These are phyloP conservation scores for Scheffersomyces coipomensis DNA, from an alignment of 805 yeast species.

Conservation along the genomic window DNA sequence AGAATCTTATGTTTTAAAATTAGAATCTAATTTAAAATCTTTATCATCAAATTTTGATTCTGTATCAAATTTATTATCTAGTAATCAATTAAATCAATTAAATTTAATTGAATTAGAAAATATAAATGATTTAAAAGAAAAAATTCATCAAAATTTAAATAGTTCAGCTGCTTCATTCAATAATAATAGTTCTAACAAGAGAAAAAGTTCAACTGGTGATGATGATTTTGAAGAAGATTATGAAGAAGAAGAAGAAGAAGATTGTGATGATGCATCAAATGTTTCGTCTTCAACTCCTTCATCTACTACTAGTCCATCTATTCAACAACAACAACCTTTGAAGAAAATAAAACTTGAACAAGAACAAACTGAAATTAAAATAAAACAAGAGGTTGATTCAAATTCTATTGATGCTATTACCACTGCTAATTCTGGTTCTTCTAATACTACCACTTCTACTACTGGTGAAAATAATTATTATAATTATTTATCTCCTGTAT, in stretches of 20 bases:
- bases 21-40: slow-evolving; percentile 34
- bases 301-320: not conserved
- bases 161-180: slow-evolving; percentile 5
- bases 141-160: slow-evolving; percentile 24
- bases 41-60: slow-evolving; percentile 23
- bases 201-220: slow-evolving; percentile 8
- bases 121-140: slow-evolving; percentile 21
- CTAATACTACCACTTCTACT: not conserved
- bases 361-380: not conserved
- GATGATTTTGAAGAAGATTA: slow-evolving; percentile 5
- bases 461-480: slow-evolving; percentile 14
- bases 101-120: slow-evolving; percentile 13
- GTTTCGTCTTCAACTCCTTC: not conserved
- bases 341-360: not conserved
- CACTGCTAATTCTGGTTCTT: not conserved
- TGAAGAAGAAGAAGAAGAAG: slow-evolving; percentile 5
- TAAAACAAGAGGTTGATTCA: not conserved
- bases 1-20: slow-evolving; percentile 54
- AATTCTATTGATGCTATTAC: not conserved
- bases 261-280: not conserved
- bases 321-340: not conserved
- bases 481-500: slow-evolving; percentile 43
- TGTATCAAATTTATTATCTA: slow-evolving; percentile 10
- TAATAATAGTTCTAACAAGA: slow-evolving; percentile 8
- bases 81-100: slow-evolving; percentile 7